phyloP scores from a whole-genome alignment of 1,284 basidiomycete genomes.

The Coniferiporia sulphurascens region DNA sequence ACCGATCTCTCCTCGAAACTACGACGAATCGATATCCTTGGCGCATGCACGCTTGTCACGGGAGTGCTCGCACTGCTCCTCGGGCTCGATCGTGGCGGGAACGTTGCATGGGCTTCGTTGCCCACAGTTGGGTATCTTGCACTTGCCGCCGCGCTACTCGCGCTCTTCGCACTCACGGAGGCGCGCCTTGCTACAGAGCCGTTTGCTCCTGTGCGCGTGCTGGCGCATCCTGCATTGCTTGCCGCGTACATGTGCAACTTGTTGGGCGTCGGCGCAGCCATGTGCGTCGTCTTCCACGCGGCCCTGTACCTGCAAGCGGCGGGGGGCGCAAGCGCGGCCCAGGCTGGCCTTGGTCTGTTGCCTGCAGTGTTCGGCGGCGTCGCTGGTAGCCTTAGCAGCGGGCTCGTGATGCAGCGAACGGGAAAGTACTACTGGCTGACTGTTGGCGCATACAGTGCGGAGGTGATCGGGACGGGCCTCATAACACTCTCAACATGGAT shows the following conservation, averaged over 20 bases:
- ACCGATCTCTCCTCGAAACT: constrained; percentile 42
- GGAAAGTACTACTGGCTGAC: constrained; percentile 55
- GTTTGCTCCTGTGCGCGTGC: constrained; percentile 51
- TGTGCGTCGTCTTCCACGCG: constrained; percentile 48
- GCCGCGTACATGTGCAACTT: constrained; percentile 56
- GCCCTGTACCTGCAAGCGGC: constrained; percentile 58
- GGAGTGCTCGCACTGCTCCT: constrained; percentile 51
- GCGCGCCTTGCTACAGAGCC: constrained; percentile 47
- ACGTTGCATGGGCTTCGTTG: constrained; percentile 46
- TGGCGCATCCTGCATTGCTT: constrained; percentile 44
- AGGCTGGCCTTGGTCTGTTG: constrained; percentile 48
- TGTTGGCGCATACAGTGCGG: constrained; percentile 34
- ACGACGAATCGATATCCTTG: constrained; percentile 53
- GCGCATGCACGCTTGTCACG: constrained; percentile 46
- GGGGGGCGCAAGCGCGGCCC: constrained; percentile 37
- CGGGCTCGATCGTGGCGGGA: constrained; percentile 53
- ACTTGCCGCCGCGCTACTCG: constrained; percentile 21
- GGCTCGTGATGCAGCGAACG: constrained; percentile 51
- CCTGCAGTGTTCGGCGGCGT: constrained; percentile 43
- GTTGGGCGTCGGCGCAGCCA: constrained; percentile 42
- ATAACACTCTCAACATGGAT: constrained; percentile 27
- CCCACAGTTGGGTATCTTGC: constrained; percentile 30
- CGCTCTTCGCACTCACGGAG: constrained; percentile 32
- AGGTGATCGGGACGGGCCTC: constrained; percentile 36
- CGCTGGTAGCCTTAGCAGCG: constrained; percentile 44